These are phyloP conservation scores for Solanum neorickii DNA, from an alignment of 257 asterid species.

Conservation along the genomic window DNA sequence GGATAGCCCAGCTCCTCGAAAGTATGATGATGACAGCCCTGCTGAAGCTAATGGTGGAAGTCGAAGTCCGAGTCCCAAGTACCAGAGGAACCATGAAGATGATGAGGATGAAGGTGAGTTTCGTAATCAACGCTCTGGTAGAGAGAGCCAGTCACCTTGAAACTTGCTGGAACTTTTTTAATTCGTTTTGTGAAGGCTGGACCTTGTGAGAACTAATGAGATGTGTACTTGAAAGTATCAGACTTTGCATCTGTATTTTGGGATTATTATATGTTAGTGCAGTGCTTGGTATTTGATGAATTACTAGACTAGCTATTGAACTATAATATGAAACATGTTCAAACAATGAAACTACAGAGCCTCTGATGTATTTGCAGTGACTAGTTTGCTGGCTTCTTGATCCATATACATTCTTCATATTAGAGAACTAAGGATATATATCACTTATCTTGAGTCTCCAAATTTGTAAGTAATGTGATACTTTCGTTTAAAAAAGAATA, in stretches of 20 bases:
- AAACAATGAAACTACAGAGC: too few species aligned
- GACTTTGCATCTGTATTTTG: neutral
- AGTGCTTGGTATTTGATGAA: neutral
- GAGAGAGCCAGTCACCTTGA: conserved; percentile 66
- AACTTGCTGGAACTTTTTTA: neutral
- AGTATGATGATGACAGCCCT: conserved; percentile 53
- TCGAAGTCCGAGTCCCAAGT: conserved; percentile 49
- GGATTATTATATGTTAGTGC: neutral
- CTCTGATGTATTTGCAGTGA: neutral
- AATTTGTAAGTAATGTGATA: too few species aligned
- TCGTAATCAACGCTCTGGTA: conserved; percentile 23
- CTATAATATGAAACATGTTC: too few species aligned
- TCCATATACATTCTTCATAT: neutral
- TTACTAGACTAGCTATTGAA: neutral
- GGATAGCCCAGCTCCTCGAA: conserved; percentile 28
- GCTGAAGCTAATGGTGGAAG: conserved; percentile 43
- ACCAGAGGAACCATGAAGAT: conserved; percentile 42
- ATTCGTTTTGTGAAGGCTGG: neutral
- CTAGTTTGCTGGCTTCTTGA: neutral
- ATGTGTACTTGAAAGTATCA: neutral
- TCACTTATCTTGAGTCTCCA: too few species aligned
- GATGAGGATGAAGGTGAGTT: conserved; percentile 22
- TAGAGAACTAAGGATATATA: too few species aligned
- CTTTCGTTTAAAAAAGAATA: too few species aligned
- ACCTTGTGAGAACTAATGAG: neutral